Conservation (phyloP, 2,329 filamentous ascomycete species). For the Nigrospora oryzae region DNA sequence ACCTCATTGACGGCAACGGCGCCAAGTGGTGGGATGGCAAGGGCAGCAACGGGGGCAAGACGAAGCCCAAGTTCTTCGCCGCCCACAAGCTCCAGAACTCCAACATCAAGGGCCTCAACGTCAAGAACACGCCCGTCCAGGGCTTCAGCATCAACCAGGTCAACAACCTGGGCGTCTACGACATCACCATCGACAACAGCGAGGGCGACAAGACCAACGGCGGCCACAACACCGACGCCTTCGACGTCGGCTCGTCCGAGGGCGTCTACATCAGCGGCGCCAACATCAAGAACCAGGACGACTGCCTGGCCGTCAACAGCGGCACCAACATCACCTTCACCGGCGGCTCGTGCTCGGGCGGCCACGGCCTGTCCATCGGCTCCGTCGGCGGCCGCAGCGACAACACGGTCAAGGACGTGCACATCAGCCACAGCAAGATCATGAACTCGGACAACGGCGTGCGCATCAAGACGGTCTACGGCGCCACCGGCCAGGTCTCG, state of each 20-base stretch:
- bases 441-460: conserved; percentile 45
- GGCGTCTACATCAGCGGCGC: conserved; percentile 34
- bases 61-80: conserved; percentile 56
- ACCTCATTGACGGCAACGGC: conserved; percentile 47
- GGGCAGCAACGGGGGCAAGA: conserved; percentile 51
- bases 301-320: conserved; percentile 50
- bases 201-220: conserved; percentile 35
- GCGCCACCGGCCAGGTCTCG: conserved; percentile 40
- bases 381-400: conserved; percentile 47
- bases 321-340: conserved; percentile 33
- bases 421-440: conserved; percentile 38
- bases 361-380: conserved; percentile 52
- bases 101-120: conserved; percentile 37
- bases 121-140: conserved; percentile 48
- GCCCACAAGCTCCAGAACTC: conserved; percentile 42
- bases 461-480: conserved; percentile 48
- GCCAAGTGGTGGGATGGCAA: conserved; percentile 52
- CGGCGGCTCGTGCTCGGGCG: conserved; percentile 36
- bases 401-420: conserved; percentile 46
- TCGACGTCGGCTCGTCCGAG: conserved; percentile 34
- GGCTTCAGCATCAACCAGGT: conserved; percentile 35
- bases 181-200: conserved; percentile 48
- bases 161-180: conserved; percentile 33
- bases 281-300: conserved; percentile 48
- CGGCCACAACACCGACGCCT: conserved; percentile 39